Evolutionary conservation across 345 rosid genomes (phyloP).

Genomic region (Pseudoturritis turrita): DNA sequence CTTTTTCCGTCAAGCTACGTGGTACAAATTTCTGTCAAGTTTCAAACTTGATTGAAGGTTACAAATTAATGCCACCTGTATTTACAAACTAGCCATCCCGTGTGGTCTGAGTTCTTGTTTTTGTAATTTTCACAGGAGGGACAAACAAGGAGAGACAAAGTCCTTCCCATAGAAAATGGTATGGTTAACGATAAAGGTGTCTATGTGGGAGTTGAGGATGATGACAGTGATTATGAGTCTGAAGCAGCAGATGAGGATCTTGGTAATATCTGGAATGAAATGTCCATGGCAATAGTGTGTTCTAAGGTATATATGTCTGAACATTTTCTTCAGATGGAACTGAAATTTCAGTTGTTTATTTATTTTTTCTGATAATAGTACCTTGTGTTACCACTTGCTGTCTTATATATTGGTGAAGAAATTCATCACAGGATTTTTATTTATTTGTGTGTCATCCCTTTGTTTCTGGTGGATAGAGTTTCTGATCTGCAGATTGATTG

Average conservation of each 20-base stretch:
- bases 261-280: constrained; percentile 83
- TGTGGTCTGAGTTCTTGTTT: not conserved
- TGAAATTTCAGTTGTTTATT: not conserved
- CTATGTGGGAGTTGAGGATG: constrained; percentile 58
- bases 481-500: not conserved
- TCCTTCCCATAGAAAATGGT: constrained; percentile 19
- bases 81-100: not conserved
- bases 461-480: not conserved
- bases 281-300: constrained; percentile 63
- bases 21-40: too few species aligned
- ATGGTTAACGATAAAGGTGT: constrained; percentile 49
- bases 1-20: constrained; percentile 10
- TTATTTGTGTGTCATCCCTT: not conserved
- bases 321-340: not conserved
- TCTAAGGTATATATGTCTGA: constrained; percentile 53
- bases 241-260: constrained; percentile 58
- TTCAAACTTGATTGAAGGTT: not conserved
- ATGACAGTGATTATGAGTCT: constrained; percentile 33
- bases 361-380: not conserved
- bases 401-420: not conserved
- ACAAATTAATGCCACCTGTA: not conserved
- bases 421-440: not conserved
- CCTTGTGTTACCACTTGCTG: not conserved
- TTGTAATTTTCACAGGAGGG: constrained; percentile 30
- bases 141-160: constrained; percentile 8